These are phyloP conservation scores for Cymbopogon flexuosus DNA, from an alignment of 202 grass and related monocot species.

Conservation along the genomic window DNA sequence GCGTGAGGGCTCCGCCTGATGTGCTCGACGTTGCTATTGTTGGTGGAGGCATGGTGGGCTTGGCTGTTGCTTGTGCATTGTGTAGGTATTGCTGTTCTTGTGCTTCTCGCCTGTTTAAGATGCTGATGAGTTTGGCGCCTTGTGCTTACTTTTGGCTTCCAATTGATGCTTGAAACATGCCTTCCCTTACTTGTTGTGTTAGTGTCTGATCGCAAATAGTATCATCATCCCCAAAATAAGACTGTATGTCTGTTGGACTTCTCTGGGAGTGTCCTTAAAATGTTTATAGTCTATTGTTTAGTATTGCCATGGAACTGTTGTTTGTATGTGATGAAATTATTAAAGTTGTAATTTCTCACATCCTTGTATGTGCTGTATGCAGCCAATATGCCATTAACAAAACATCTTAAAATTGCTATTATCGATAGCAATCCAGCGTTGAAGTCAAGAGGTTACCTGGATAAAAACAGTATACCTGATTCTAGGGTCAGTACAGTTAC, in stretches of 20 bases:
- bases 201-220: neutral
- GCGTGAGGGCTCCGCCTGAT: constrained; percentile 19
- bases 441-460: constrained; percentile 49
- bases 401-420: constrained; percentile 63
- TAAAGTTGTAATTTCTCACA: neutral
- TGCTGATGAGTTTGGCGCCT: neutral
- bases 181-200: neutral
- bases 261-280: neutral
- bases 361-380: constrained; percentile 24
- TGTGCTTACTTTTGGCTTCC: neutral
- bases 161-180: neutral
- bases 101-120: neutral
- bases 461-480: constrained; percentile 59
- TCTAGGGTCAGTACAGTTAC: constrained; percentile 90
- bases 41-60: constrained; percentile 89
- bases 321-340: neutral
- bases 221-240: neutral
- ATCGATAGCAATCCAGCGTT: constrained; percentile 71
- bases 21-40: constrained; percentile 70
- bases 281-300: neutral
- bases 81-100: constrained; percentile 67
- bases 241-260: neutral
- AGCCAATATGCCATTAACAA: constrained; percentile 74
- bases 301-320: neutral
- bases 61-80: constrained; percentile 80